Evolutionary conservation across 163 green algal genomes (phyloP), one percentile per base, ranked within the genome.

Genomic region (Scenedesmus sp.): DNA sequence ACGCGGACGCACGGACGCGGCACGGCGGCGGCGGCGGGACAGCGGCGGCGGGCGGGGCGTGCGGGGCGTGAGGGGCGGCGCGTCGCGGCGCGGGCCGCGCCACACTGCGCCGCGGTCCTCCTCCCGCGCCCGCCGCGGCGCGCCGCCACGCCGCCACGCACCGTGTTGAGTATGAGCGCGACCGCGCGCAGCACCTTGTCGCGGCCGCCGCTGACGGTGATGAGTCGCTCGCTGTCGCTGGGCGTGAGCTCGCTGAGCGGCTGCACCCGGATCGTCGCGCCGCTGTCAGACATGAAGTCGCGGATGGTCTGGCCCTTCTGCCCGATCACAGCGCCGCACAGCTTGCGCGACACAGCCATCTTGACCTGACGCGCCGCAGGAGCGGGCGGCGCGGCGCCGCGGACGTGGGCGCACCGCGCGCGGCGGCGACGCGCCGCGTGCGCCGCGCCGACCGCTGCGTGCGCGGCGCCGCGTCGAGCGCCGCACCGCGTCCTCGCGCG

Each of bases 291-390:
- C 54, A 90, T 91, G 75, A 92, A 91, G 64, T 92, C 85, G 14
- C 84, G 81, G 48, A 92, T 85, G 0, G 88, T 92, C 66, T 87
- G 77, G 63, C 84, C 88, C 63, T 90, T 88, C 79, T 91, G 85
- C 9, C 88, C 88, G 56, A 92, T 89, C 10, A 92, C 85, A 22
- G 88, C 82, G 36, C 88, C 88, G 60, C 88, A 92, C 60, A 91
- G 78, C 26, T 84, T 83, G 20, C 86, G 72, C 1, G 84, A 88
- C 29, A 91, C 82, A 17, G 87, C 88, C 44, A 92, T 78, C 72
- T 92, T 92, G 51, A 92, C 78, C 72, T 88, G 75, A 2, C 18
- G 50, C 50, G 10, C 10, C 39, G 73, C 45, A 64, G 24, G 39
- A 39, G 44, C 26, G 45, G 63, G 14, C 14, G 57, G 20, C 57